phyloP scores from a whole-genome alignment of 768 basidiomycete genomes.

The Cystobasidium onofrii region DNA sequence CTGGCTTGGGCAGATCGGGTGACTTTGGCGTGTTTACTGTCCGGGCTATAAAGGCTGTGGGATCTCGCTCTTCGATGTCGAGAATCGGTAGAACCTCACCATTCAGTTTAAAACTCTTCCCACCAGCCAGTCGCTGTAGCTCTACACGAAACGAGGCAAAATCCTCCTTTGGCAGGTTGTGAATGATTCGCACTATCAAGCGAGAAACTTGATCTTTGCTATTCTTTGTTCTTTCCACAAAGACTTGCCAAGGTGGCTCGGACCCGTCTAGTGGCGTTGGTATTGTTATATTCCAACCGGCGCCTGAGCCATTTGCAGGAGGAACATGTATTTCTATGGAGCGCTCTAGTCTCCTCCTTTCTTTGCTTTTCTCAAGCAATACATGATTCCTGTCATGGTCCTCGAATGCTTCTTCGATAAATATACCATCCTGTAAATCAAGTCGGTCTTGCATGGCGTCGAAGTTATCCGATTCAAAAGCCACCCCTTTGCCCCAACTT shows the following conservation, averaged over 20 bases:
- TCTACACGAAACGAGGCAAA: conserved; percentile 70
- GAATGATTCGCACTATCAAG: conserved; percentile 60
- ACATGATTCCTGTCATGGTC: conserved; percentile 52
- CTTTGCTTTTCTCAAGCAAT: conserved; percentile 59
- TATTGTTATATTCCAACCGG: conserved; percentile 31
- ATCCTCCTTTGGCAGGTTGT: conserved; percentile 65
- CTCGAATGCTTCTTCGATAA: conserved; percentile 47
- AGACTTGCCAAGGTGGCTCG: conserved; percentile 60
- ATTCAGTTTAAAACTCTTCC: conserved; percentile 73
- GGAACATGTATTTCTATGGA: conserved; percentile 19
- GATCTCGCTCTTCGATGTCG: conserved; percentile 61
- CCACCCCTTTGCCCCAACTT: conserved; percentile 19
- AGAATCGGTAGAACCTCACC: conserved; percentile 66
- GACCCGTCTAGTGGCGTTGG: conserved; percentile 42
- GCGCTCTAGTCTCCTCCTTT: conserved; percentile 62
- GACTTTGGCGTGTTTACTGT: conserved; percentile 45
- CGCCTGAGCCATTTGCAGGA: not conserved
- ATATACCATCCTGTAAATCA: conserved; percentile 26
- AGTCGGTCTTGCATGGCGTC: conserved; percentile 27
- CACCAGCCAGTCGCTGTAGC: conserved; percentile 67
- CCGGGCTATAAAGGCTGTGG: conserved; percentile 40
- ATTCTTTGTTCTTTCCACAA: not conserved
- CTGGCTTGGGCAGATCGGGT: not conserved
- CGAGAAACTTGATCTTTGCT: conserved; percentile 48
- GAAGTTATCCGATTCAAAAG: conserved; percentile 22